Evolutionary conservation across 352 stramenopile species (phyloP).

Genomic region (Saprolegnia diclina): DNA sequence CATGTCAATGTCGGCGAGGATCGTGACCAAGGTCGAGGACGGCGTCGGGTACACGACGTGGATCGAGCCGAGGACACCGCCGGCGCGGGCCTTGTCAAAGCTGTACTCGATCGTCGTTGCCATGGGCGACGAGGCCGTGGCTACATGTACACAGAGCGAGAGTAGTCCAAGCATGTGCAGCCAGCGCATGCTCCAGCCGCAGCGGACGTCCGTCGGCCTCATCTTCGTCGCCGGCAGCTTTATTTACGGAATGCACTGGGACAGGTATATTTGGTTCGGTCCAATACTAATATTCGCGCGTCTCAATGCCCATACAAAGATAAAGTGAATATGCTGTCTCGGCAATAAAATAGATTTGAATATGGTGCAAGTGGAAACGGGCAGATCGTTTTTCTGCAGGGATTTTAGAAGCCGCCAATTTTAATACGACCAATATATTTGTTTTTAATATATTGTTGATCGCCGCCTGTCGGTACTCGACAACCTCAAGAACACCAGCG

Average conservation of each 20-base stretch:
- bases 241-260: conserved; percentile 4
- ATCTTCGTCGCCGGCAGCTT: neutral
- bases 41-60: conserved; percentile 21
- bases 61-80: conserved; percentile 21
- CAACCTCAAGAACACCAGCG: no score
- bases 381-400: conserved; percentile 15
- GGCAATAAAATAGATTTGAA: neutral
- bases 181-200: no score
- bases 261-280: neutral
- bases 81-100: conserved; percentile 26
- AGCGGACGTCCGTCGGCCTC: no score
- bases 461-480: no score
- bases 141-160: neutral
- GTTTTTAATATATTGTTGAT: no score
- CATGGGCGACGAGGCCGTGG: neutral
- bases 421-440: neutral
- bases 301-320: neutral
- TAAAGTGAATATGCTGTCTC: neutral
- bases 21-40: conserved; percentile 6
- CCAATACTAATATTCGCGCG: neutral
- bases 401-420: neutral
- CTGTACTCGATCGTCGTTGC: conserved; percentile 20
- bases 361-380: neutral
- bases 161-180: neutral
- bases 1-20: conserved; percentile 26